Base-by-base conservation (phyloP, 2,329 filamentous ascomycete genomes). In the Pyrenophora seminiperda region DNA sequence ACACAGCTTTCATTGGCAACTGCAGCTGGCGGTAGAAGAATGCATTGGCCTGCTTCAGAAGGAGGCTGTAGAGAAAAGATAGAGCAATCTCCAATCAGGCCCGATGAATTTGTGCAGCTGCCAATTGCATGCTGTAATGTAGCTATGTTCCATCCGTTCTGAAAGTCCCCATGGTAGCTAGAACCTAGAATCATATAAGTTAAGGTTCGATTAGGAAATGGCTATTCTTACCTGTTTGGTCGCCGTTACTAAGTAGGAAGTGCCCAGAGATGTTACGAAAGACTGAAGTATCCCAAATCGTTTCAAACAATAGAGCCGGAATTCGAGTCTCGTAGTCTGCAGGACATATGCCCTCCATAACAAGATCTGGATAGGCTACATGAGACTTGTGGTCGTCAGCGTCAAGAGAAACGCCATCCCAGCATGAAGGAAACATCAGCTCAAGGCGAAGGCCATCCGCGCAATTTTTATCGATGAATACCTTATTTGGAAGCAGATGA, bases 271-370 rank as follows among this genome's bases (percentile, higher is more conserved):
- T 74, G 48, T 80, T 81, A 20, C 75, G 76, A 72, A 89, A 95
- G 1, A 78, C 79, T 41, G 82, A 73, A 7, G 90, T 94, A 67
- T 87, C 77, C 83, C 86, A 96, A 71, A 96, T 95, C 27, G 87
- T 90, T 77, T 97, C 91, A 70, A 82, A 96, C 72, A 96, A 87
- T 39, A 97, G 79, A 54, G 87, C 87, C 2, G 88, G 85, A 18
- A 94, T 72, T 48, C 89, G 86, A 14, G 79, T 80, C 10, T 85
- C 81, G 67, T 84, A 91, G 7, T 79, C 85, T 1, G 82, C 68
- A 0, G 91, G 91, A 73, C 91, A 96, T 30, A 77, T 78, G 24
- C 92, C 91, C 57, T 84, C 83, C 75, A 90, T 89, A 63, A 95
- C 87, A 10, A 87, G 77, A 61, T 83, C 81, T 1, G 91, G 90